Conservation (phyloP, 495 filamentous ascomycete genomes). For the Annulohypoxylon stygium region DNA sequence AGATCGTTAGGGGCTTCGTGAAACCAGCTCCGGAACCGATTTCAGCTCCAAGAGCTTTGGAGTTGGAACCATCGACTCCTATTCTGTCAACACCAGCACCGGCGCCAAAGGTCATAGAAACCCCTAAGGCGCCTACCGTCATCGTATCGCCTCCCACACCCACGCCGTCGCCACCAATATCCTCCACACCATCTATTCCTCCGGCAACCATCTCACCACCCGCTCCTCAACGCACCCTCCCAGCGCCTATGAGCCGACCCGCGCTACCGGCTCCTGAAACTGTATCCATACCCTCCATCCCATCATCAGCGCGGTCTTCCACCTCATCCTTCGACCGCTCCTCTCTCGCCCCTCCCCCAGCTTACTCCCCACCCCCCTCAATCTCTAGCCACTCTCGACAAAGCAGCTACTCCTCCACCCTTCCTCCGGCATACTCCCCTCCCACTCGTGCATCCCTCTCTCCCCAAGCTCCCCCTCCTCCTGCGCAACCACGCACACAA, state of each 20-base stretch:
- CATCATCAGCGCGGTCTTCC: background rate
- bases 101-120: background rate
- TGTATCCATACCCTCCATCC: background rate
- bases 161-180: background rate
- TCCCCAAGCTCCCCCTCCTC: constrained; percentile 2
- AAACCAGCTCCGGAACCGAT: background rate
- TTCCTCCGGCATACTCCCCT: background rate
- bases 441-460: background rate
- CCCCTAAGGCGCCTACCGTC: background rate
- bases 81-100: background rate
- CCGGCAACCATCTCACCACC: background rate
- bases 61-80: background rate
- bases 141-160: background rate
- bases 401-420: background rate
- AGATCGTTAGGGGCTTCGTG: background rate
- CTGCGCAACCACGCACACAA: background rate
- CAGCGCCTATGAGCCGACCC: background rate
- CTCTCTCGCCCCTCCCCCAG: background rate
- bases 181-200: constrained; percentile 5
- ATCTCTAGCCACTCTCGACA: background rate
- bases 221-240: background rate
- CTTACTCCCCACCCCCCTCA: constrained; percentile 1
- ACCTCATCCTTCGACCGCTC: background rate
- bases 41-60: background rate
- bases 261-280: background rate